phyloP scores from a whole-genome alignment of 2,329 filamentous ascomycete genomes.

The Aspergillus sp. region DNA sequence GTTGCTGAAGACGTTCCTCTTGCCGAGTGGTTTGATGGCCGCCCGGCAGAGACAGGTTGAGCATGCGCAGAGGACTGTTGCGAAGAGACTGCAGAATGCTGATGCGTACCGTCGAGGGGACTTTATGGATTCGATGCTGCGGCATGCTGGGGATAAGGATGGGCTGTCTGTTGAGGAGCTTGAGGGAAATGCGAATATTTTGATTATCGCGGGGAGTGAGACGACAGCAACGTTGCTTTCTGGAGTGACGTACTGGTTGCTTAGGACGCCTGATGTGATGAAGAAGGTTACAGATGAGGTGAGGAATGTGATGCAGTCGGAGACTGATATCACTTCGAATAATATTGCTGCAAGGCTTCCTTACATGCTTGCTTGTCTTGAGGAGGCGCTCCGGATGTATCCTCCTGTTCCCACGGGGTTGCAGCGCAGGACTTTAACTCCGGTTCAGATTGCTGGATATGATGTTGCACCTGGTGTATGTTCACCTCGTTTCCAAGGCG shows the following conservation, averaged over 20 bases:
- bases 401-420: slow-evolving; percentile 18
- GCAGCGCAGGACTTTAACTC: too few relatives aligned
- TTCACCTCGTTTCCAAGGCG: too few relatives aligned
- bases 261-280: slow-evolving; percentile 25
- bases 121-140: slow-evolving; percentile 13
- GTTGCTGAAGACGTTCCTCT: background rate
- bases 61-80: slow-evolving; percentile 1
- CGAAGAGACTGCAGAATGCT: slow-evolving; percentile 1
- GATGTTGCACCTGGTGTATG: too few relatives aligned
- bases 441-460: too few relatives aligned
- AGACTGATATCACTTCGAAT: slow-evolving; percentile 34
- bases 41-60: background rate
- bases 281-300: slow-evolving; percentile 33
- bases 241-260: slow-evolving; percentile 37
- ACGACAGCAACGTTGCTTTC: slow-evolving; percentile 42
- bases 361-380: slow-evolving; percentile 36
- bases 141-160: background rate
- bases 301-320: slow-evolving; percentile 26
- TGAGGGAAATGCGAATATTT: slow-evolving; percentile 22
- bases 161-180: slow-evolving; percentile 25
- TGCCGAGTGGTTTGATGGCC: background rate
- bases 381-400: slow-evolving; percentile 38
- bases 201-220: slow-evolving; percentile 36
- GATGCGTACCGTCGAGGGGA: slow-evolving; percentile 1
- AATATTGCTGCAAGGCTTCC: slow-evolving; percentile 17